A percentile compares a stretch with the other conserved stretches of the same genome.
Evolutionary conservation across 2,329 filamentous ascomycete species (phyloP).

Genomic region (Microcyclosporella mali): DNA sequence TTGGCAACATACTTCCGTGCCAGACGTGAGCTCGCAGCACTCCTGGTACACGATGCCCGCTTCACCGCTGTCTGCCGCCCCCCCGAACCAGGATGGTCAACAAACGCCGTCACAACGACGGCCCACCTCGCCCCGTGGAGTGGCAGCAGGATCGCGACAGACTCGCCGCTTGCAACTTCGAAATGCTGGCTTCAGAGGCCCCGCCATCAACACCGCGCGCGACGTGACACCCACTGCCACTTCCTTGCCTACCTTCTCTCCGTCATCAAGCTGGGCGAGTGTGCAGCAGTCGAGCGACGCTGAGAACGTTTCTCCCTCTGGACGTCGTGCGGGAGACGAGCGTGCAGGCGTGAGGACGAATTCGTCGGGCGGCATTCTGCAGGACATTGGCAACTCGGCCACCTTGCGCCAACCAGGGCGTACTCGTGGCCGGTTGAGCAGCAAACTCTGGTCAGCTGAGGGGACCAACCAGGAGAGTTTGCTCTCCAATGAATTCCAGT

Average conservation of each 20-base stretch:
- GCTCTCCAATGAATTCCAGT: conserved; percentile 10
- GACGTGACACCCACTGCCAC: conserved; percentile 28
- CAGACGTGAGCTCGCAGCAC: too few relatives aligned
- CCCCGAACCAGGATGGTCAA: not conserved
- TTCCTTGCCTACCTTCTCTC: conserved; percentile 10
- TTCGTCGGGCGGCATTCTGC: conserved; percentile 21
- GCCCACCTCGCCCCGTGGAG: not conserved
- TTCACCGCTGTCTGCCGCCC: conserved; percentile 1
- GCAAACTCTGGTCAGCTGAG: conserved; percentile 13
- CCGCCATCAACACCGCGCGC: conserved; percentile 22
- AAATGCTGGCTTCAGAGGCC: conserved; percentile 32
- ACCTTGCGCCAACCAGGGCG: conserved; percentile 17
- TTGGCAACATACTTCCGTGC: too few relatives aligned
- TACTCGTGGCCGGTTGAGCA: conserved; percentile 13
- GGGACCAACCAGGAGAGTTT: conserved; percentile 14
- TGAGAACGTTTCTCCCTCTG: conserved; percentile 21
- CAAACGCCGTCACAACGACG: not conserved
- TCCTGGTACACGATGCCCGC: not conserved
- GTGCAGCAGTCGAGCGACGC: conserved; percentile 15
- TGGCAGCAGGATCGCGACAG: conserved; percentile 11
- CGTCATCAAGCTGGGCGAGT: conserved; percentile 21
- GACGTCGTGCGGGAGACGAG: conserved; percentile 4
- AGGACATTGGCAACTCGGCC: conserved; percentile 26
- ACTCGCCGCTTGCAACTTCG: conserved; percentile 30
- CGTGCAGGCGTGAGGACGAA: not conserved